Evolutionary conservation across 2,329 filamentous ascomycete species (phyloP).

Genomic region (Talaromyces albobiverticillius): DNA sequence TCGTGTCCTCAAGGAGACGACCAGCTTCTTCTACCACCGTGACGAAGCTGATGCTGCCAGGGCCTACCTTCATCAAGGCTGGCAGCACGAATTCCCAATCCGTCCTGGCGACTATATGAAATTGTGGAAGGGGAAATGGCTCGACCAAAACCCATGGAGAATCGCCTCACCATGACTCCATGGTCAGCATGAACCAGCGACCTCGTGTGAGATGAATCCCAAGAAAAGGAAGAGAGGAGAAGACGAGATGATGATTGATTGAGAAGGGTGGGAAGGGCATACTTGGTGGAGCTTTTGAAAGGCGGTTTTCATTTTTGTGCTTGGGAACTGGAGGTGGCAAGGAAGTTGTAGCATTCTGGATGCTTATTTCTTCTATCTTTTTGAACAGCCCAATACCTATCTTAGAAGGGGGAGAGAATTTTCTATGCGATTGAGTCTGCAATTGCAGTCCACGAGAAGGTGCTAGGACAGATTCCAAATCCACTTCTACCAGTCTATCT

Average conservation of each 20-base stretch:
- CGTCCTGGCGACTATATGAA: slow-evolving; percentile 1
- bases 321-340: background rate
- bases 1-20: slow-evolving; percentile 1
- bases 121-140: background rate
- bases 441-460: too few species aligned
- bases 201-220: background rate
- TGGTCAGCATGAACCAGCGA: background rate
- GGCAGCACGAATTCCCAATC: slow-evolving; percentile 7
- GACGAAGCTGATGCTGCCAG: background rate
- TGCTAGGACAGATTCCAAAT: background rate
- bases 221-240: background rate
- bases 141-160: background rate
- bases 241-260: too few species aligned
- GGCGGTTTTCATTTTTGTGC: background rate
- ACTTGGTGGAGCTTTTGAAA: background rate
- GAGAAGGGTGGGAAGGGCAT: too few species aligned
- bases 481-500: background rate
- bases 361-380: background rate
- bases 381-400: background rate
- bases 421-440: background rate
- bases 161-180: too few species aligned
- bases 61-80: background rate
- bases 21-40: background rate
- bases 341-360: background rate
- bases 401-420: background rate